Evolutionary conservation across 352 stramenopile species (phyloP).

Genomic region (Thalassiosira hispida): DNA sequence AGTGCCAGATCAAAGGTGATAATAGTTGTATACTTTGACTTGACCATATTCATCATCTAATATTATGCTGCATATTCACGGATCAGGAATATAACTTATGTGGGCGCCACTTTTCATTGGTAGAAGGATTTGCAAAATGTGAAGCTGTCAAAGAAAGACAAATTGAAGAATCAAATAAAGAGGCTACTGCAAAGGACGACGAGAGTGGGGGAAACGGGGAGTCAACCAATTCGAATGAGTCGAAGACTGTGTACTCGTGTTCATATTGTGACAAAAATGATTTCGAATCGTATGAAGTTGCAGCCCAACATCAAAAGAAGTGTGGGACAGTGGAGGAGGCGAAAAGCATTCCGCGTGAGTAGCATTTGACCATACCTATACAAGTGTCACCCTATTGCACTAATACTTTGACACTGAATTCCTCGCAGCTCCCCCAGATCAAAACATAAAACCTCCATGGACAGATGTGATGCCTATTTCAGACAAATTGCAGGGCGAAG

Average conservation of each 20-base stretch:
- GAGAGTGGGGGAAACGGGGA: neutral
- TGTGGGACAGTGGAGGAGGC: slow-evolving; percentile 10
- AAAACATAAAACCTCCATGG: too few species aligned
- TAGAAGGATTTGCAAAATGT: neutral
- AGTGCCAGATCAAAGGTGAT: neutral
- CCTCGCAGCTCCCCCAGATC: too few species aligned
- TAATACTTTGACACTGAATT: too few species aligned
- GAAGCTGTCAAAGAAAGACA: neutral
- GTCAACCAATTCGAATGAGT: neutral
- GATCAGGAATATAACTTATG: neutral
- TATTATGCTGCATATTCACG: too few species aligned
- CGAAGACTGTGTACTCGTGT: neutral
- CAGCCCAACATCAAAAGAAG: neutral
- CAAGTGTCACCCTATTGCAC: too few species aligned
- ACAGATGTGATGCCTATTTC: neutral
- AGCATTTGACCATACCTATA: neutral
- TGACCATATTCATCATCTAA: too few species aligned
- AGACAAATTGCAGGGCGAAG: neutral
- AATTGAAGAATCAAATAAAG: neutral
- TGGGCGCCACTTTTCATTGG: neutral
- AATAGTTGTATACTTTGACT: too few species aligned
- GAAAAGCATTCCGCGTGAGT: slow-evolving; percentile 1
- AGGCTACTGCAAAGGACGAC: neutral
- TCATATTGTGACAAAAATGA: slow-evolving; percentile 8
- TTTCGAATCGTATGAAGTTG: neutral